Percentiles rank a stretch among this genome's conserved stretches.
Evolutionary conservation across 2,329 filamentous ascomycete genomes (phyloP).

Genomic region (Cordyceps militaris): DNA sequence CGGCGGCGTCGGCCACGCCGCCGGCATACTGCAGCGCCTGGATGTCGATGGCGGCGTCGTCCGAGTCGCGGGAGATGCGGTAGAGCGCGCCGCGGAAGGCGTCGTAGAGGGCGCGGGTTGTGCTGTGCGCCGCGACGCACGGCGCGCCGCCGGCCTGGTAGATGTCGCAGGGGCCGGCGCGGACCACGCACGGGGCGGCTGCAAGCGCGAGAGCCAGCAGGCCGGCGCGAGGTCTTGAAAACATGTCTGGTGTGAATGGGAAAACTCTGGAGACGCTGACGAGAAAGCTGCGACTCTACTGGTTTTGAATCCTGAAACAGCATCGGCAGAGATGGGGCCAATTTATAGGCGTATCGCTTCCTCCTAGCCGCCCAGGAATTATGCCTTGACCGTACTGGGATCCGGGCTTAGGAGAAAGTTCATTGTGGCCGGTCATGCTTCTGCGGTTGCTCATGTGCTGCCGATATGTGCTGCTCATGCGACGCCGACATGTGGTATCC

Average conservation of each 20-base stretch:
- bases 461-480: too few species aligned
- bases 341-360: too few species aligned
- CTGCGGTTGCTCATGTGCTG: too few species aligned
- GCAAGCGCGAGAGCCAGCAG: neutral
- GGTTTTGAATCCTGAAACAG: too few species aligned
- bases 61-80: conserved; percentile 49
- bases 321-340: too few species aligned
- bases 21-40: conserved; percentile 47
- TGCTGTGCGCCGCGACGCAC: conserved; percentile 56
- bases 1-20: conserved; percentile 53
- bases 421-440: too few species aligned
- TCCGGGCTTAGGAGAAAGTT: too few species aligned
- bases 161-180: conserved; percentile 53
- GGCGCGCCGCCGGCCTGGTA: conserved; percentile 50
- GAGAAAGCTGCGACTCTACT: neutral
- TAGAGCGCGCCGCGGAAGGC: conserved; percentile 48
- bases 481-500: too few species aligned
- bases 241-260: neutral
- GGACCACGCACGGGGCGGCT: conserved; percentile 26
- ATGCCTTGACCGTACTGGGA: too few species aligned
- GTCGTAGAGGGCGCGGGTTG: conserved; percentile 53
- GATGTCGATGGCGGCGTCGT: conserved; percentile 38
- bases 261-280: neutral
- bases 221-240: neutral
- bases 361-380: too few species aligned